These are phyloP conservation scores for Pythium graminicola DNA, from an alignment of 352 stramenopile species.

Conservation along the genomic window DNA sequence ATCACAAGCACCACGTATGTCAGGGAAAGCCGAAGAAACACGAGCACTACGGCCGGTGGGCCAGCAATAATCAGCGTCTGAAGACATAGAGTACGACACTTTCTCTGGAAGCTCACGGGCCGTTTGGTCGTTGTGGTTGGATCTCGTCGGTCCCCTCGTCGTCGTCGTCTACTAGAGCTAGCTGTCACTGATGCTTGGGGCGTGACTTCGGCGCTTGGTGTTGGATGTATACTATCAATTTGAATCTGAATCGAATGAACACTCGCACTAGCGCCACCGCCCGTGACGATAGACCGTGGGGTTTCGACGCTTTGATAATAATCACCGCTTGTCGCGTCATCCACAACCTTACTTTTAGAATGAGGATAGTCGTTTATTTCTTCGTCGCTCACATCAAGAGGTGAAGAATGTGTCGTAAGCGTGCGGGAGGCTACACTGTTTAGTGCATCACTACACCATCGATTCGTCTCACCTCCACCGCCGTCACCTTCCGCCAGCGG, in stretches of 20 bases:
- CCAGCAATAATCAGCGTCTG: not conserved
- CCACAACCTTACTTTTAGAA: slow-evolving; percentile 5
- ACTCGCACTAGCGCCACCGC: not conserved
- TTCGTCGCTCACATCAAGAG: slow-evolving; percentile 6
- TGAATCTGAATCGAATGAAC: slow-evolving; percentile 15
- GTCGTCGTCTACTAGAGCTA: too few species aligned
- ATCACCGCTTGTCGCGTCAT: not conserved
- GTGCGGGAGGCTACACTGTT: slow-evolving; percentile 5
- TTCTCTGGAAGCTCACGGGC: too few species aligned
- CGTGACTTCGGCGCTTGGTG: too few species aligned
- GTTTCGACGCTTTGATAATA: slow-evolving; percentile 11
- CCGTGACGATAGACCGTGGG: not conserved
- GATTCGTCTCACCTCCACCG: slow-evolving; percentile 2
- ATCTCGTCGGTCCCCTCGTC: too few species aligned
- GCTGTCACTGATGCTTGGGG: too few species aligned
- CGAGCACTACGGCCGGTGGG: slow-evolving; percentile 29
- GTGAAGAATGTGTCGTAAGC: slow-evolving; percentile 11
- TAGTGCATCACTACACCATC: not conserved
- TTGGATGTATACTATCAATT: slow-evolving; percentile 14
- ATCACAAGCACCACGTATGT: slow-evolving; percentile 33
- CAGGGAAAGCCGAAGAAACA: slow-evolving; percentile 30
- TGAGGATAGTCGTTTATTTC: too few species aligned
- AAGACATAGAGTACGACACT: not conserved
- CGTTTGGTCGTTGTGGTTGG: too few species aligned
- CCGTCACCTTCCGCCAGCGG: slow-evolving; percentile 2